Evolutionary conservation across 179 eudicot genomes (phyloP).

Genomic region (Silene coronaria): DNA sequence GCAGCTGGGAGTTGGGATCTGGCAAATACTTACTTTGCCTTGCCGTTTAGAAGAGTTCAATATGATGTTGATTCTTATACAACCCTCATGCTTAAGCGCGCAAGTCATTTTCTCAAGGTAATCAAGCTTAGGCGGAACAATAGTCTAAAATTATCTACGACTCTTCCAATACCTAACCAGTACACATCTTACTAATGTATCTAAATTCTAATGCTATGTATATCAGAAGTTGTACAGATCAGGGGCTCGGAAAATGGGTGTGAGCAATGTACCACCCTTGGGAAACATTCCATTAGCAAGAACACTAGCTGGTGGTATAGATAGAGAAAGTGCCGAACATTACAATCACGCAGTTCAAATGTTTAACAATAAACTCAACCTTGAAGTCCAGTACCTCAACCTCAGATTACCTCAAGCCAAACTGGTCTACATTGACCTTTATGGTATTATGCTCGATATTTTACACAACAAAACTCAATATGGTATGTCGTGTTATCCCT

Average conservation of each 20-base stretch:
- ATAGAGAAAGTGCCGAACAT: conserved; percentile 43
- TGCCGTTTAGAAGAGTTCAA: conserved; percentile 23
- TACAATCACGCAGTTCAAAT: conserved; percentile 40
- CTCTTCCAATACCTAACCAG: background rate
- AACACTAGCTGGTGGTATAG: conserved; percentile 57
- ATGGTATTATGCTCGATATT: conserved; percentile 43
- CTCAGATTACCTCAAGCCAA: conserved; percentile 30
- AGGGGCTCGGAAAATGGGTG: conserved; percentile 58
- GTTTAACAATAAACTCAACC: conserved; percentile 52
- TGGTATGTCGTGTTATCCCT: conserved; percentile 27
- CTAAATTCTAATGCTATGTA: background rate
- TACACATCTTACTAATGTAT: background rate
- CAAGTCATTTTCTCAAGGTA: conserved; percentile 47
- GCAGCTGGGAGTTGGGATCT: conserved; percentile 50
- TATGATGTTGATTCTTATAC: conserved; percentile 34
- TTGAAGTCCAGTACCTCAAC: conserved; percentile 30
- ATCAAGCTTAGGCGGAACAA: background rate
- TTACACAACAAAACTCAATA: conserved; percentile 32
- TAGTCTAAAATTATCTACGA: background rate
- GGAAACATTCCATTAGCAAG: conserved; percentile 65
- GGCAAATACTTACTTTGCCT: conserved; percentile 39
- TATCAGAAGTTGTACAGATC: conserved; percentile 43
- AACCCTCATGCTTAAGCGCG: conserved; percentile 33
- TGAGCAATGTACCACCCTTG: conserved; percentile 52
- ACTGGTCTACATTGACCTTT: conserved; percentile 50